These are phyloP conservation scores for Phoma sp. DNA, from an alignment of 2,329 filamentous ascomycete species.

Conservation along the genomic window DNA sequence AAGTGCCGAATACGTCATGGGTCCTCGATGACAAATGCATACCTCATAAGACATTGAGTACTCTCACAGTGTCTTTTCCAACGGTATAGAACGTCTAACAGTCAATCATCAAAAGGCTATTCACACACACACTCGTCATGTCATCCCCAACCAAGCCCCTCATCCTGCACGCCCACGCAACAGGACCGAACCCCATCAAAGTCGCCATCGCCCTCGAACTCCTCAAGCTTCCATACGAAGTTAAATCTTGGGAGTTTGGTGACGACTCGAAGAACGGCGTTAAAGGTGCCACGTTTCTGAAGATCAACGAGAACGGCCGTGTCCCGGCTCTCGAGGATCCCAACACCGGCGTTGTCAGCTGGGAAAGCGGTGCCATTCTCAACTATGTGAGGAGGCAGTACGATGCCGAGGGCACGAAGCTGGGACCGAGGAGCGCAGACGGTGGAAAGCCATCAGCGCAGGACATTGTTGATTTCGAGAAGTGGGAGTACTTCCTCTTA, in stretches of 20 bases:
- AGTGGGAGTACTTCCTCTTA: slow-evolving; percentile 15
- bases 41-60: too few species aligned
- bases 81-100: not conserved
- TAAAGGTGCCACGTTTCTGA: slow-evolving; percentile 37
- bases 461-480: slow-evolving; percentile 12
- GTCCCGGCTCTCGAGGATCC: slow-evolving; percentile 54
- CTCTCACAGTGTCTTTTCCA: too few species aligned
- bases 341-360: slow-evolving; percentile 44
- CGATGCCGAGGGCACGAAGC: slow-evolving; percentile 3
- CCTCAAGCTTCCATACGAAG: slow-evolving; percentile 51
- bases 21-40: too few species aligned
- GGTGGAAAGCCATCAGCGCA: not conserved
- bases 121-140: not conserved
- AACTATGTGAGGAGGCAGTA: slow-evolving; percentile 11
- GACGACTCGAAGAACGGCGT: slow-evolving; percentile 42
- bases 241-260: slow-evolving; percentile 47
- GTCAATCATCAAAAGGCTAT: not conserved
- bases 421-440: not conserved
- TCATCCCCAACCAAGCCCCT: slow-evolving; percentile 16
- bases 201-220: slow-evolving; percentile 56
- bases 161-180: slow-evolving; percentile 17
- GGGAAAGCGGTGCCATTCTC: slow-evolving; percentile 15
- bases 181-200: slow-evolving; percentile 52
- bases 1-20: too few species aligned
- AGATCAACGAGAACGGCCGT: slow-evolving; percentile 51